These are phyloP conservation scores for Sporothrix sp. DNA, from an alignment of 2,329 filamentous ascomycete genomes.

Conservation along the genomic window DNA sequence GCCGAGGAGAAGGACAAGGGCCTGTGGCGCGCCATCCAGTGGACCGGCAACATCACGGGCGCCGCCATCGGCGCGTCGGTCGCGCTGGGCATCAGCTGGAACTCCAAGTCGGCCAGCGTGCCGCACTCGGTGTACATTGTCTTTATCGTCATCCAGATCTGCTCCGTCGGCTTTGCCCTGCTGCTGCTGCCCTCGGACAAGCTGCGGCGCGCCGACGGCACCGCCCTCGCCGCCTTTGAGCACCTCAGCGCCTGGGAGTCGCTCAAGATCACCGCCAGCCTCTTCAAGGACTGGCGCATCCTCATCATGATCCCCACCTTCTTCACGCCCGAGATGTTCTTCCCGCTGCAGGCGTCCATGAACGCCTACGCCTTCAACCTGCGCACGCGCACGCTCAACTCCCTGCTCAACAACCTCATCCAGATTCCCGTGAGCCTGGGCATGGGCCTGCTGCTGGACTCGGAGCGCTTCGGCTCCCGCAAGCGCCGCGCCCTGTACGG, in stretches of 20 bases:
- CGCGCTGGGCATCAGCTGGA: background rate
- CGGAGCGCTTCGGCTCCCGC: background rate
- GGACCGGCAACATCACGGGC: constrained; percentile 22
- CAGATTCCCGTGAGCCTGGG: constrained; percentile 21
- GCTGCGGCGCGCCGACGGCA: constrained; percentile 22
- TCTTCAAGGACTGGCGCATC: constrained; percentile 19
- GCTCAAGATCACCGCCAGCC: constrained; percentile 23
- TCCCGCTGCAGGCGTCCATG: constrained; percentile 27
- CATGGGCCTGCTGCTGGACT: constrained; percentile 3
- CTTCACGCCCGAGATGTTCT: constrained; percentile 23
- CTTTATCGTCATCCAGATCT: constrained; percentile 22
- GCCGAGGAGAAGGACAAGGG: constrained; percentile 26
- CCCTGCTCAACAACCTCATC: constrained; percentile 24
- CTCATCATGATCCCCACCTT: constrained; percentile 22
- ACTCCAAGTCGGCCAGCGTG: constrained; percentile 11
- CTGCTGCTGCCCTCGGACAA: constrained; percentile 20
- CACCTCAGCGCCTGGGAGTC: constrained; percentile 22
- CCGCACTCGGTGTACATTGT: constrained; percentile 22
- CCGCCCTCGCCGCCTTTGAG: constrained; percentile 21
- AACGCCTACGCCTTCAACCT: constrained; percentile 18
- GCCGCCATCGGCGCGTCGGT: constrained; percentile 23
- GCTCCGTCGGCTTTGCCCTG: constrained; percentile 10
- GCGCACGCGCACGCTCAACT: constrained; percentile 19
- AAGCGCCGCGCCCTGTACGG: background rate
- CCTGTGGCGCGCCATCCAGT: constrained; percentile 24